These are phyloP conservation scores for Cercospora sp. DNA, from an alignment of 2,329 filamentous ascomycete species.

Conservation along the genomic window DNA sequence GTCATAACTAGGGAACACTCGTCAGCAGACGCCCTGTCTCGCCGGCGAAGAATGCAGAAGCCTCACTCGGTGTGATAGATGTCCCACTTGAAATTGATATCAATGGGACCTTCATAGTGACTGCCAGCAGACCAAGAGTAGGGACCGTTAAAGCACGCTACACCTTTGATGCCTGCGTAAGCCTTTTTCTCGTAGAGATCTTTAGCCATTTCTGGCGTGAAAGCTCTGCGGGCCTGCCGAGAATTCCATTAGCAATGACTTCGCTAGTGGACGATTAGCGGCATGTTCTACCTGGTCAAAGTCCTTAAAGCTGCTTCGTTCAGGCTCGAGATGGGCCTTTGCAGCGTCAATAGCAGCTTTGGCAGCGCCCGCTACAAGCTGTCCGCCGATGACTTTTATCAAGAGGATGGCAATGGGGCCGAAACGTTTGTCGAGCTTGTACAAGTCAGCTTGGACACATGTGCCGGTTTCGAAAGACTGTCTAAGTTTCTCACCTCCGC, in stretches of 20 bases:
- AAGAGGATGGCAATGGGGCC: not conserved
- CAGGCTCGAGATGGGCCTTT: constrained; percentile 2
- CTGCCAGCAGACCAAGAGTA: not conserved
- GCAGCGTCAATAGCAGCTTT: constrained; percentile 3
- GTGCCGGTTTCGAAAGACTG: too few relatives aligned
- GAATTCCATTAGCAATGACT: not conserved
- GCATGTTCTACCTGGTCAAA: not conserved
- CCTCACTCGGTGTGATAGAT: not conserved
- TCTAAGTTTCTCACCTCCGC: not conserved
- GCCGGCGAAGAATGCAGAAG: not conserved
- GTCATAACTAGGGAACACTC: not conserved
- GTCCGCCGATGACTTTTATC: constrained; percentile 9
- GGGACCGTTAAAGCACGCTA: not conserved
- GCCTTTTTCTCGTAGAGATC: not conserved
- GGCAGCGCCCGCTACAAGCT: not conserved
- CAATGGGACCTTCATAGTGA: not conserved
- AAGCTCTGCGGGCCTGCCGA: not conserved
- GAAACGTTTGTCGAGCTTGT: not conserved
- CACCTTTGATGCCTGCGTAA: not conserved
- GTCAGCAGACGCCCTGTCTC: not conserved
- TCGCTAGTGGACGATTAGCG: not conserved
- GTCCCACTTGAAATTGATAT: constrained; percentile 10
- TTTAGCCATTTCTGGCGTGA: constrained; percentile 13
- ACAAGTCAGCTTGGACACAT: too few relatives aligned
- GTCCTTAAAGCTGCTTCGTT: not conserved